A percentile compares a stretch with the other conserved stretches of the same genome.
Evolutionary conservation across 179 eudicot genomes (phyloP).

Genomic region (Heliamphora pulchella): DNA sequence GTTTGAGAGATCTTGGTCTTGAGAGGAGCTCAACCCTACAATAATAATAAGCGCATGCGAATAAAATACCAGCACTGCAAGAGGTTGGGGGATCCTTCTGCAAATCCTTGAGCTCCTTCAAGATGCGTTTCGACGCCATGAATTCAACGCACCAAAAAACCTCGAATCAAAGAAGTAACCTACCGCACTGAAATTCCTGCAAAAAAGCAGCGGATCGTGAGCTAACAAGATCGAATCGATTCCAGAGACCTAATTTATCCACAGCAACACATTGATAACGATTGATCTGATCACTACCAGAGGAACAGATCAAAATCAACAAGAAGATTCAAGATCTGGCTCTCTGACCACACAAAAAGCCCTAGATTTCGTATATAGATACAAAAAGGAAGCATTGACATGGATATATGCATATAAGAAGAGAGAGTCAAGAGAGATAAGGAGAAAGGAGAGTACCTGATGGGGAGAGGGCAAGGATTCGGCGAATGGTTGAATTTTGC

Average conservation of each 20-base stretch:
- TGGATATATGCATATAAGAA: neutral
- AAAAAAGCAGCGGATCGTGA: constrained; percentile 9
- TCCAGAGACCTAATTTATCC: neutral
- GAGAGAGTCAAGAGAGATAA: neutral
- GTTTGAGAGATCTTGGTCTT: neutral
- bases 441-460: constrained; percentile 6
- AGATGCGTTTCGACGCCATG: constrained; percentile 42
- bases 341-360: neutral
- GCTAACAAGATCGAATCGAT: neutral
- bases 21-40: neutral
- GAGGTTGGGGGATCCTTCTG: constrained; percentile 46
- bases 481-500: neutral
- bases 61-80: constrained; percentile 38
- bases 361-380: neutral
- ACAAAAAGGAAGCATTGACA: too few species aligned
- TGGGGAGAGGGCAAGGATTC: neutral
- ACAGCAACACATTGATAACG: neutral
- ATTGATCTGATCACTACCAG: neutral
- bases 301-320: neutral
- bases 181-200: neutral
- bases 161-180: constrained; percentile 2
- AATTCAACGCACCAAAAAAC: constrained; percentile 9
- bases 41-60: neutral
- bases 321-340: constrained; percentile 6
- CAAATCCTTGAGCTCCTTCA: constrained; percentile 42